Conservation (phyloP, 176 grass and related monocot species). For the Aegilops longissima region DNA sequence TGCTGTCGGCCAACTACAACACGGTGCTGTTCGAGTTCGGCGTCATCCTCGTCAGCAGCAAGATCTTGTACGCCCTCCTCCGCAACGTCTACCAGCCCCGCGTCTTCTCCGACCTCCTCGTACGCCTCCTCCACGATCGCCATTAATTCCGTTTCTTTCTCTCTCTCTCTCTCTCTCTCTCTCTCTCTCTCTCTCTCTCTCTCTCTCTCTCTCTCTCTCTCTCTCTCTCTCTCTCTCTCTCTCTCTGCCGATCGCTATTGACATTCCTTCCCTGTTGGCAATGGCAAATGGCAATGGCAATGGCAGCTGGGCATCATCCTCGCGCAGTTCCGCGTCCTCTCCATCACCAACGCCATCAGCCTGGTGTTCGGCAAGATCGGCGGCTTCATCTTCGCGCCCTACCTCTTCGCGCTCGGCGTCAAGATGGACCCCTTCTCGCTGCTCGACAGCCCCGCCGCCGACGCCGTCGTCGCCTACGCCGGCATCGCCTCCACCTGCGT, state of each 20-base stretch:
- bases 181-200: too few relatives aligned
- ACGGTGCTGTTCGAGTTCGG: constrained; percentile 57
- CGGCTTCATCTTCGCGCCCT: constrained; percentile 47
- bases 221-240: too few relatives aligned
- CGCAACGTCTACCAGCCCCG: constrained; percentile 67
- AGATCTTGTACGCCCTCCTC: constrained; percentile 54
- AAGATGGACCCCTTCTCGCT: constrained; percentile 75
- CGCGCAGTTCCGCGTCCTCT: constrained; percentile 30
- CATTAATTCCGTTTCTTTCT: not conserved
- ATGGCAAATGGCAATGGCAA: not conserved
- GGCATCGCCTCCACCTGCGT: constrained; percentile 52
- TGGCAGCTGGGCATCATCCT: constrained; percentile 65
- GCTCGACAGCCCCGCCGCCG: constrained; percentile 36
- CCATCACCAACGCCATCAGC: constrained; percentile 40
- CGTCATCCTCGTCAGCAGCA: constrained; percentile 47
- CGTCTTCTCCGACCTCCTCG: constrained; percentile 67
- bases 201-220: too few relatives aligned
- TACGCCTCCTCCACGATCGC: constrained; percentile 9
- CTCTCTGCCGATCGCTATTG: not conserved
- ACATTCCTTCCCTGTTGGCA: not conserved
- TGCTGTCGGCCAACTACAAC: constrained; percentile 56
- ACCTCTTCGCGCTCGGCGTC: constrained; percentile 74
- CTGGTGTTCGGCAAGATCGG: constrained; percentile 61
- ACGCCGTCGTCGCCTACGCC: constrained; percentile 55
- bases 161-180: too few relatives aligned